Conservation (phyloP, 768 basidiomycete species). For the Psilocybe subaeruginosa region DNA sequence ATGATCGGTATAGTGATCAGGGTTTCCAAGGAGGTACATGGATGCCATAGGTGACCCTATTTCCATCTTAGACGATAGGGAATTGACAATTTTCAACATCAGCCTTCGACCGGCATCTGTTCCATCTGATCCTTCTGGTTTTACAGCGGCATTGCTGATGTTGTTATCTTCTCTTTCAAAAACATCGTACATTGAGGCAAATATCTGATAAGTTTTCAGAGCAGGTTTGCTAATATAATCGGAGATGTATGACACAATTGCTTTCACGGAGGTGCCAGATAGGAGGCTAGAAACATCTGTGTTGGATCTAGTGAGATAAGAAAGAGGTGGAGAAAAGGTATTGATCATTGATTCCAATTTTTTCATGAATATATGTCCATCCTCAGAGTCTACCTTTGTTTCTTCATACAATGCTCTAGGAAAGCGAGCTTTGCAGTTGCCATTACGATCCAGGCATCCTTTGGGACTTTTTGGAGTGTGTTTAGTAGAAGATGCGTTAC, state of each 20-base stretch:
- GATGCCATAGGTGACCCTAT: conserved; percentile 29
- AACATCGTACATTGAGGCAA: conserved; percentile 17
- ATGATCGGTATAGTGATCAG: conserved; percentile 10
- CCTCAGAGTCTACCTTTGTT: conserved; percentile 17
- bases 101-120: conserved; percentile 13
- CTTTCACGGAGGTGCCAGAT: conserved; percentile 36
- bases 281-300: conserved; percentile 17
- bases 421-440: conserved; percentile 30
- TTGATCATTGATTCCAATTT: conserved; percentile 24
- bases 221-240: conserved; percentile 31
- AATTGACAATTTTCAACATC: conserved; percentile 31
- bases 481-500: background rate
- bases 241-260: conserved; percentile 34
- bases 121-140: too few species aligned
- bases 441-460: conserved; percentile 13
- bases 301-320: background rate
- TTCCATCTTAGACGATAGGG: conserved; percentile 29
- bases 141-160: background rate
- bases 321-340: background rate
- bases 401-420: conserved; percentile 14
- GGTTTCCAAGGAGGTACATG: conserved; percentile 22
- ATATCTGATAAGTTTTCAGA: conserved; percentile 22
- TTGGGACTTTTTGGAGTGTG: background rate
- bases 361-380: conserved; percentile 27
- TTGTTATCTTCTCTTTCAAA: conserved; percentile 12